Conservation (phyloP, 2,329 filamentous ascomycete species). For the Huntiella decipiens region DNA sequence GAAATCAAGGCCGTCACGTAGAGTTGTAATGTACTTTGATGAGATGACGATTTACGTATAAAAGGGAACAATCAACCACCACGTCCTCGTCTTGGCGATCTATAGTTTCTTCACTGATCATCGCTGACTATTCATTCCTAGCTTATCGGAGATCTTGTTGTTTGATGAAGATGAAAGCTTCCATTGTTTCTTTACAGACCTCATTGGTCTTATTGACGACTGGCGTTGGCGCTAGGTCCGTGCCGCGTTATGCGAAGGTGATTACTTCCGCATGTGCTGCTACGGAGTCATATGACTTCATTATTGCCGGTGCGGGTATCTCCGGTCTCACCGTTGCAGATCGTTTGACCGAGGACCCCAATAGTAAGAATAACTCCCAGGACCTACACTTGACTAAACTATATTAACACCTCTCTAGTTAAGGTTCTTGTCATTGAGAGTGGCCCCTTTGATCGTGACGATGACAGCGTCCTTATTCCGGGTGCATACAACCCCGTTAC, state of each 20-base stretch:
- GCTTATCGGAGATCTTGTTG: no score
- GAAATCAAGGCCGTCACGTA: no score
- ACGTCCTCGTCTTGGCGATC: no score
- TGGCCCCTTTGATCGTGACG: slow-evolving; percentile 15
- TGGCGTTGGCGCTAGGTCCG: not conserved
- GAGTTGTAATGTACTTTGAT: no score
- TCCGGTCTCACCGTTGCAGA: slow-evolving; percentile 20
- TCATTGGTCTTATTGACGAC: not conserved
- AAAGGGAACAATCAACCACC: no score
- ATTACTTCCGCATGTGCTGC: slow-evolving; percentile 2
- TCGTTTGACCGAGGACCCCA: slow-evolving; percentile 19
- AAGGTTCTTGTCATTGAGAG: slow-evolving; percentile 17
- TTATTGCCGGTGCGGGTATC: slow-evolving; percentile 20
- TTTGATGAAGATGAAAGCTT: no score
- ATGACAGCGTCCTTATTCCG: slow-evolving; percentile 16
- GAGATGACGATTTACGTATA: no score
- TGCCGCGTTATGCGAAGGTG: slow-evolving; percentile 5
- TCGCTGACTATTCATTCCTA: no score
- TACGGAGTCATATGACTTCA: slow-evolving; percentile 16
- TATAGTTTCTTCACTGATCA: no score
- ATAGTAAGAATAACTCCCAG: slow-evolving; percentile 11
- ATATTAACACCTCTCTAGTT: slow-evolving; percentile 11
- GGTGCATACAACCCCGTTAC: slow-evolving; percentile 16
- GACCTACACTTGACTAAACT: not conserved
- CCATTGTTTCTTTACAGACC: not conserved